Percentiles rank a stretch among this genome's conserved stretches.
These are phyloP conservation scores for Pyrenochaeta sp. DNA, from an alignment of 2,329 filamentous ascomycete species.

Conservation along the genomic window DNA sequence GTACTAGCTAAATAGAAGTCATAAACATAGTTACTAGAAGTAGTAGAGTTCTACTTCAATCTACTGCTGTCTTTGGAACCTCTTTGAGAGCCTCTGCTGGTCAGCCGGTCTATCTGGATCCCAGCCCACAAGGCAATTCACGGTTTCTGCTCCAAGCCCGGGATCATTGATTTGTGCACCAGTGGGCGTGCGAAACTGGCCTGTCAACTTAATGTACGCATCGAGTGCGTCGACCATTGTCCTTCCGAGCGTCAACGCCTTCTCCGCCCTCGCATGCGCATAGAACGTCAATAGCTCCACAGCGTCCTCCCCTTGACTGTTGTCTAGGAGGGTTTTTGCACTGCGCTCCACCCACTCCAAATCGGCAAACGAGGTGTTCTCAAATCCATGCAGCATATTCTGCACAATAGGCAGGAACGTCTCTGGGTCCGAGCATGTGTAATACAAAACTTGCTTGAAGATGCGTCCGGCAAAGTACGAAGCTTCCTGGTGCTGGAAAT, in stretches of 20 bases:
- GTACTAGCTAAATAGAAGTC: constrained; percentile 23
- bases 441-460: constrained; percentile 41
- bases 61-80: constrained; percentile 1
- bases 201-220: constrained; percentile 34
- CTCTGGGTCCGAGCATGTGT: constrained; percentile 39
- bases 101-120: constrained; percentile 34
- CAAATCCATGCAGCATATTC: constrained; percentile 37
- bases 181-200: constrained; percentile 26
- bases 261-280: constrained; percentile 34
- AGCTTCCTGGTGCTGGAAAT: constrained; percentile 44
- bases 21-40: too few species aligned
- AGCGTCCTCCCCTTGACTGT: constrained; percentile 25
- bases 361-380: constrained; percentile 34
- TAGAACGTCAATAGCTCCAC: constrained; percentile 34
- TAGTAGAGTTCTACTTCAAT: too few species aligned
- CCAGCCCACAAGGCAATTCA: constrained; percentile 40
- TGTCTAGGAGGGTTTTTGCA: constrained; percentile 25
- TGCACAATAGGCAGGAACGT: constrained; percentile 32
- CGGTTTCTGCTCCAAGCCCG: constrained; percentile 37
- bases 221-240: constrained; percentile 37
- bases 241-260: constrained; percentile 32
- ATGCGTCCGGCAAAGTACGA: constrained; percentile 35
- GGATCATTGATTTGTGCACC: constrained; percentile 37
- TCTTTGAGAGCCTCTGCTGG: constrained; percentile 8
- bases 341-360: constrained; percentile 33